phyloP scores from a whole-genome alignment of 2,329 filamentous ascomycete species.

The Colletotrichum somersetense region DNA sequence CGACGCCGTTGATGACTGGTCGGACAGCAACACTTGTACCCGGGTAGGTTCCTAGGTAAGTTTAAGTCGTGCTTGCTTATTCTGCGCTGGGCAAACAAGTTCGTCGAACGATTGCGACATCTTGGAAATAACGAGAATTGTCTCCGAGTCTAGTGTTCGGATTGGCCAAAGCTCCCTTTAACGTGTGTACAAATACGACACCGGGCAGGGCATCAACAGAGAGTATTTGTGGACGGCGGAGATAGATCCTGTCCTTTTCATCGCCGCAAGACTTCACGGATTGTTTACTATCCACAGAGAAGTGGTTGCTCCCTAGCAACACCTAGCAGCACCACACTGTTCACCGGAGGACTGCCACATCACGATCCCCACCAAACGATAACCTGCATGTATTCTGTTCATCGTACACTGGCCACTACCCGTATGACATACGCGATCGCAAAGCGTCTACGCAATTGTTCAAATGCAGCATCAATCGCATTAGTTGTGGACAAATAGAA shows the following conservation, averaged over 20 bases:
- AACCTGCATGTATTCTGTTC: not conserved
- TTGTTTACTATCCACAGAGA: constrained; percentile 9
- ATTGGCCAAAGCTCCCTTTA: constrained; percentile 31
- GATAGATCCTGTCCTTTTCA: not conserved
- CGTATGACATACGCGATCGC: not conserved
- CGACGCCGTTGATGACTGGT: not conserved
- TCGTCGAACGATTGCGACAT: not conserved
- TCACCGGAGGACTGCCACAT: not conserved
- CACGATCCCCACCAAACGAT: not conserved
- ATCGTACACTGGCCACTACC: not conserved
- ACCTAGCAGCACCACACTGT: not conserved
- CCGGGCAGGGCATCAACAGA: not conserved
- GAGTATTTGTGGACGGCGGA: constrained; percentile 4
- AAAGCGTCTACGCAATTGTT: constrained; percentile 3
- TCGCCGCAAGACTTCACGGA: not conserved
- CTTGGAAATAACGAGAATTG: constrained; percentile 37
- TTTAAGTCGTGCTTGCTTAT: not conserved
- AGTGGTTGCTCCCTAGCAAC: constrained; percentile 12
- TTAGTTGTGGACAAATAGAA: constrained; percentile 22
- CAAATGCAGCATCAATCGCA: not conserved
- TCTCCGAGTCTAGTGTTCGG: not conserved
- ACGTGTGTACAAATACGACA: not conserved
- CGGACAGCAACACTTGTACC: not conserved
- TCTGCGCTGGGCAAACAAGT: constrained; percentile 5
- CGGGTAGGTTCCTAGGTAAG: too few relatives aligned